These are phyloP conservation scores for Fraxinus ornus DNA, from an alignment of 305 asterid genomes.

Conservation along the genomic window DNA sequence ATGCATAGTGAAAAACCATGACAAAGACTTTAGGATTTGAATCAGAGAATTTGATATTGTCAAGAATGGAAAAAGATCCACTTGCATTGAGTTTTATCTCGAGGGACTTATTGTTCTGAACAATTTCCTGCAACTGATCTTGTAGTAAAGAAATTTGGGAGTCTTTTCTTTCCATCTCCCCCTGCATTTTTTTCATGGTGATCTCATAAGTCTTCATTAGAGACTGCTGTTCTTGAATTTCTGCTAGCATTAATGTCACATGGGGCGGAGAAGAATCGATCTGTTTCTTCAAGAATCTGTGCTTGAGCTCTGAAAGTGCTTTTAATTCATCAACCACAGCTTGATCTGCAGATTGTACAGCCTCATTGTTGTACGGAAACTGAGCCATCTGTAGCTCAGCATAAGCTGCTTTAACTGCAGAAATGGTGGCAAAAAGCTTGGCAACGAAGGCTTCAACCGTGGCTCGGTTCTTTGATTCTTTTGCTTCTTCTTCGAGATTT, in stretches of 20 bases:
- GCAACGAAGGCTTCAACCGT: conserved; percentile 83
- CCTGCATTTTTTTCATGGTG: conserved; percentile 92
- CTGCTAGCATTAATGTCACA: conserved; percentile 88
- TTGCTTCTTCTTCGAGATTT: conserved; percentile 41
- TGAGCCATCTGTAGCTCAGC: conserved; percentile 98
- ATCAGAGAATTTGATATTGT: conserved; percentile 50
- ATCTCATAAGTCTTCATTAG: conserved; percentile 91
- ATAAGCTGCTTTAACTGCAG: conserved; percentile 82
- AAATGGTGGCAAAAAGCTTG: conserved; percentile 82
- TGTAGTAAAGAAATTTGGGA: conserved; percentile 31
- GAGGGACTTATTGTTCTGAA: conserved; percentile 41
- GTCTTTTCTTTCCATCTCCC: conserved; percentile 61
- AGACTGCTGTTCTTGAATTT: conserved; percentile 92
- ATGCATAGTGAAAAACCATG: conserved; percentile 56
- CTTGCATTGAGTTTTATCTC: conserved; percentile 73
- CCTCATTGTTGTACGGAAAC: conserved; percentile 75
- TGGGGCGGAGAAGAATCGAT: conserved; percentile 88
- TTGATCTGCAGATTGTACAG: conserved; percentile 79
- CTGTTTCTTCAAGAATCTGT: conserved; percentile 64
- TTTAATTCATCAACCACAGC: conserved; percentile 76
- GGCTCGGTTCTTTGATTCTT: conserved; percentile 56
- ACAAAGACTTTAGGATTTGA: conserved; percentile 55
- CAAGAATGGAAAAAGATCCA: conserved; percentile 78
- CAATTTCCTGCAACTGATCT: conserved; percentile 29
- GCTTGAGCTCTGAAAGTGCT: conserved; percentile 75